Evolutionary conservation across 148 eudicot species (phyloP), one percentile per base, ranked within the genome.

Genomic region (Chenopodium album): DNA sequence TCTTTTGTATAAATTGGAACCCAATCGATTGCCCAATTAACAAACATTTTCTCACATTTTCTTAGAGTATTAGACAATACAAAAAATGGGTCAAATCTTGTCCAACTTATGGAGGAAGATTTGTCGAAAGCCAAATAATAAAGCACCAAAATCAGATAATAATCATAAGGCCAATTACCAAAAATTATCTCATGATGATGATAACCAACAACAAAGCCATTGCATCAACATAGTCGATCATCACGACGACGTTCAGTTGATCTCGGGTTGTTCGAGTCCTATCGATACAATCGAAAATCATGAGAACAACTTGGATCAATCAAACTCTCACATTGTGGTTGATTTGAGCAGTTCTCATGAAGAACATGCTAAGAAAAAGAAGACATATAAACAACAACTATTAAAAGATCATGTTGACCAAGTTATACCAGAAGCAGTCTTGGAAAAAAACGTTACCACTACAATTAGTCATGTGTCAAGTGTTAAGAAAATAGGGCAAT

Each of bases 11-110:
- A 9, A 48, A 9, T 2, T 48, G 52, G 13, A 48, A 48, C 13
- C 13, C 52, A 48, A 48, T 8, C 52, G 9, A 37, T 37, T 37
- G 41, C 41, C 5, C 41, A 37, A 37, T 37, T 5, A 37, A 7
- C 44, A 37, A 37, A 37, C 44, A 37, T 5, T 37, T 37, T 37
- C 44, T 37, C 44, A 37, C 44, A 37, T 37, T 13, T 48, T 11
- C 52, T 11, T 9, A 10, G 10, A 11, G 13, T 48, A 48, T 11
- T 2, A 48, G 0, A 17, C 16, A 56, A 17, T n/a, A 54, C 13
- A 52, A 12, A 76, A 68, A 34, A 80, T 80, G 82, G 82, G 82
- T 80, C 82, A 80, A 80, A 67, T 80, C 0, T 37, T 80, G 1
- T 71, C 82, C 75, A n/a, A 71, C 76, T 41, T 80, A 34, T 29